Base-by-base conservation (phyloP, 805 yeast species). In the Wickerhamiella occidentalis region DNA sequence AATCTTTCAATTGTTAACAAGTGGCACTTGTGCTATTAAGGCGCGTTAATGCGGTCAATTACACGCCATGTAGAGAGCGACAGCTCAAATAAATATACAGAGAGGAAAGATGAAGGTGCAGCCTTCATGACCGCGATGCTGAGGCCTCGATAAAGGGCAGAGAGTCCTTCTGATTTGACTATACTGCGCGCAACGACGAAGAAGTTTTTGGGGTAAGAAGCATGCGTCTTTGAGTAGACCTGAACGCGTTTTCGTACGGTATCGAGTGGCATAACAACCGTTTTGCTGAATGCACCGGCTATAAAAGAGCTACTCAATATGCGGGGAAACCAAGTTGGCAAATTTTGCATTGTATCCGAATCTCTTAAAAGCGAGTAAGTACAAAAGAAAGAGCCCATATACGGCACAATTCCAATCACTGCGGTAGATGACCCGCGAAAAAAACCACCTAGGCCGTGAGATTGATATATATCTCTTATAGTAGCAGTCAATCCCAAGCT, bases 241-340 rank as follows among this genome's bases (percentile, higher is more conserved):
- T 90, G 96, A 40, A 82, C 64, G 35, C 95, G 68, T 58, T 86
- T 79, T 19, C 96, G 70, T 2, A 88, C 61, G 0, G 94, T 77
- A 62, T 92, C 98, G 40, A 92, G 62, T 0, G 98, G 98, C 64
- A 85, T 92, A 0, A 85, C 79, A 0, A 78, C 55, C 0, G 79
- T 74, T 62, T 92, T 92, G 11, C 94, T 75, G 2, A 77, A 55
- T 0, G 78, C 69, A 0, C 96, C 97, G 0, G 96, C 95, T 0
- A 77, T 45, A 35, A 85, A 68, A 41, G 95, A 82, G 61, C 90
- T 75, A 30, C 75, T 51, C 6, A 58, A 47, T 17, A 56, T 26
- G 1, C 47, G 49, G 0, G 58, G 58, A 12, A 51, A 23, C 54
- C 52, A 48, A 4, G 15, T 7, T 6, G 53, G 54, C 13, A 48